phyloP scores from a whole-genome alignment of 805 yeast species.

The Schizosaccharomyces lindneri region DNA sequence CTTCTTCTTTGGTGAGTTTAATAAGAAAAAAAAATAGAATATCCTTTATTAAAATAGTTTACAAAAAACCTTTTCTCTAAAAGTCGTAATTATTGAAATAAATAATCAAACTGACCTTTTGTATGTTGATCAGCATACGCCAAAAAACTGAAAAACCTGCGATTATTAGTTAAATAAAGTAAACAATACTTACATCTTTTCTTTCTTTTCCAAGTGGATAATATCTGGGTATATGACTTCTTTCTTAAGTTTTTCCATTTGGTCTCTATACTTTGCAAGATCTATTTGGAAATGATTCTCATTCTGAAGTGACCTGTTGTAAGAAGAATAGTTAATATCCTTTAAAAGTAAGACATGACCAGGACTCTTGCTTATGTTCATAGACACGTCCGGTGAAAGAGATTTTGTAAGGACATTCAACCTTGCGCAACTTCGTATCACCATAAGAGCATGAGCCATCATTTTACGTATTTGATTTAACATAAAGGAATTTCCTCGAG shows the following conservation, averaged over 20 bases:
- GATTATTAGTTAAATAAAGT: background rate
- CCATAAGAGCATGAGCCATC: conserved; percentile 83
- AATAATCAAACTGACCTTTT: background rate
- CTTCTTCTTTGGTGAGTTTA: background rate
- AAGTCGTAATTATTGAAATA: background rate
- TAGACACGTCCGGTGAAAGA: conserved; percentile 39
- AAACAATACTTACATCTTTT: conserved; percentile 22
- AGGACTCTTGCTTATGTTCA: conserved; percentile 92
- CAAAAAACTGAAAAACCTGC: background rate
- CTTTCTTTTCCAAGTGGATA: conserved; percentile 69
- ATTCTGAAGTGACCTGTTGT: conserved; percentile 42
- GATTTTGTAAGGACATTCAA: conserved; percentile 48
- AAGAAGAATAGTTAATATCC: conserved; percentile 71
- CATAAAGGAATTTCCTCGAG: conserved; percentile 97
- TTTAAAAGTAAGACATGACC: conserved; percentile 79
- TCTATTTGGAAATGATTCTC: conserved; percentile 57
- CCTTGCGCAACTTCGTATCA: conserved; percentile 72
- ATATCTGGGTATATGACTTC: conserved; percentile 77
- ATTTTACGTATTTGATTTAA: conserved; percentile 92
- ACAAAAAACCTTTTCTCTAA: background rate
- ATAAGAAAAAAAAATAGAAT: background rate
- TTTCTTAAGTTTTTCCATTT: conserved; percentile 70
- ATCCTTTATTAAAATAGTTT: background rate
- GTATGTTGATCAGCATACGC: background rate
- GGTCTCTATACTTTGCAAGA: conserved; percentile 36